Percentiles rank a stretch among this genome's conserved stretches.
Evolutionary conservation across 2,329 filamentous ascomycete species (phyloP).

Genomic region (Didymellaceae sp.): DNA sequence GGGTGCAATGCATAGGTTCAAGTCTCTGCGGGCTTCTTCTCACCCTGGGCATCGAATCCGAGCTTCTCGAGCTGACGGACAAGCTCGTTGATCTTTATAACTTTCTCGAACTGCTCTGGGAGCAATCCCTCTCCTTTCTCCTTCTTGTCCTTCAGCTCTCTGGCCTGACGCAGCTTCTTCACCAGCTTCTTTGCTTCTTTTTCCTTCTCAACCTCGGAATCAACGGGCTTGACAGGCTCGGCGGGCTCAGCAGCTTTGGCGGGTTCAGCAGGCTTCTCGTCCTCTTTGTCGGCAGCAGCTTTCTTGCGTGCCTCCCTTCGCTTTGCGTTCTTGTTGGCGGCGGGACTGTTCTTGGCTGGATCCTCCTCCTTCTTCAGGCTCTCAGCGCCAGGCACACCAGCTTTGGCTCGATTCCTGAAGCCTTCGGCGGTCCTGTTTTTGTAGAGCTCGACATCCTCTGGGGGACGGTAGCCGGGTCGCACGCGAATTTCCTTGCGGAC

Average conservation of each 20-base stretch:
- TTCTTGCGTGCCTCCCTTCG: conserved; percentile 70
- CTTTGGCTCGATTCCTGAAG: conserved; percentile 76
- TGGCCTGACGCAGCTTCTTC: conserved; percentile 95
- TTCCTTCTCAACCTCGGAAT: conserved; percentile 79
- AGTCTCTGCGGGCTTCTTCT: conserved; percentile 60
- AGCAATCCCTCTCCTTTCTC: conserved; percentile 82
- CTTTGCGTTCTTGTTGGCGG: conserved; percentile 87
- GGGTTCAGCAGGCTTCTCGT: conserved; percentile 39
- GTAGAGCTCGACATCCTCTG: conserved; percentile 95
- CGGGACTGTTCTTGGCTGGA: conserved; percentile 57
- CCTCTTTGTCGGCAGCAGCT: conserved; percentile 50
- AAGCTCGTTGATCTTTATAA: conserved; percentile 95
- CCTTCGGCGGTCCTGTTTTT: conserved; percentile 88
- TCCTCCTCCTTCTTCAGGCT: conserved; percentile 54
- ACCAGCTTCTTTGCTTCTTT: conserved; percentile 91
- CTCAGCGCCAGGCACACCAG: conserved; percentile 76
- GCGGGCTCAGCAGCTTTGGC: conserved; percentile 25
- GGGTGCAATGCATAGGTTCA: conserved; percentile 21
- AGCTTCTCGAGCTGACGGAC: conserved; percentile 84
- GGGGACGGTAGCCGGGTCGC: conserved; percentile 88
- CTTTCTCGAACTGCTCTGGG: conserved; percentile 95
- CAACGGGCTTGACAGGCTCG: conserved; percentile 47
- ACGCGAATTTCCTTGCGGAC: conserved; percentile 95
- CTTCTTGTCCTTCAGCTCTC: conserved; percentile 89
- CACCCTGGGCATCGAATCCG: conserved; percentile 81